A percentile compares a stretch with the other conserved stretches of the same genome.
phyloP scores from a whole-genome alignment of 2,329 filamentous ascomycete genomes.

The Juglanconis juglandina region DNA sequence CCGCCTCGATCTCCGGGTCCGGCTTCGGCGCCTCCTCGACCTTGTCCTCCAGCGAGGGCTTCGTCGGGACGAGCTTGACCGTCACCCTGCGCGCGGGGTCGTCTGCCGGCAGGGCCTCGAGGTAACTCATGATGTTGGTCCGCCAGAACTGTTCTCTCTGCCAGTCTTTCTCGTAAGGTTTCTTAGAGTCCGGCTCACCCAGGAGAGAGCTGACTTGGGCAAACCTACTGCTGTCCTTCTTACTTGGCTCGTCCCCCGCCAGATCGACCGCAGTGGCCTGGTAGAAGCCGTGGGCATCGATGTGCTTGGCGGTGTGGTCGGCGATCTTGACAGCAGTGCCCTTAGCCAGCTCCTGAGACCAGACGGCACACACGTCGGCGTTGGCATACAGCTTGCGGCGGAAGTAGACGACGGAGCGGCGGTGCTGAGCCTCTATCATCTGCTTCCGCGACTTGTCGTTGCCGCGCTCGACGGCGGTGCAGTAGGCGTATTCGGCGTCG shows the following conservation, averaged over 20 bases:
- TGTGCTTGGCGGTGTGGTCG: slow-evolving; percentile 31
- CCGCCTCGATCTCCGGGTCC: not conserved
- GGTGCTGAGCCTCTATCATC: slow-evolving; percentile 77
- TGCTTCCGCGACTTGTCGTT: slow-evolving; percentile 58
- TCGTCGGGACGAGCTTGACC: slow-evolving; percentile 31
- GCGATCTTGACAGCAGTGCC: slow-evolving; percentile 34
- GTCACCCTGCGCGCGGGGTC: slow-evolving; percentile 46
- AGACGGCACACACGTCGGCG: slow-evolving; percentile 66
- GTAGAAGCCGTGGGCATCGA: slow-evolving; percentile 43
- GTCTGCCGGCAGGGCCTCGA: slow-evolving; percentile 43
- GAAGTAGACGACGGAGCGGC: slow-evolving; percentile 71
- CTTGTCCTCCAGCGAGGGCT: slow-evolving; percentile 26
- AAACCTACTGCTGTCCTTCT: not conserved
- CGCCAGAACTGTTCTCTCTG: slow-evolving; percentile 45
- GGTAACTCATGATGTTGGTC: slow-evolving; percentile 41
- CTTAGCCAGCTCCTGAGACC: slow-evolving; percentile 44
- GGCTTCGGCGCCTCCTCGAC: slow-evolving; percentile 9
- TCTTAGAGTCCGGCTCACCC: slow-evolving; percentile 20
- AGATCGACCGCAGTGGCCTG: slow-evolving; percentile 33
- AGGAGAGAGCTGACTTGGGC: slow-evolving; percentile 5
- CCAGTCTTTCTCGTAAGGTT: slow-evolving; percentile 28
- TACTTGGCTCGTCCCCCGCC: slow-evolving; percentile 19
- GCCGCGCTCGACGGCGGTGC: slow-evolving; percentile 61
- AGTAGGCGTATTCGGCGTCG: slow-evolving; percentile 66
- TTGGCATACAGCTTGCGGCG: slow-evolving; percentile 70